A percentile compares a stretch with the other conserved stretches of the same genome.
Conservation (phyloP, 768 basidiomycete genomes). For the Aureoboletus auriporus region DNA sequence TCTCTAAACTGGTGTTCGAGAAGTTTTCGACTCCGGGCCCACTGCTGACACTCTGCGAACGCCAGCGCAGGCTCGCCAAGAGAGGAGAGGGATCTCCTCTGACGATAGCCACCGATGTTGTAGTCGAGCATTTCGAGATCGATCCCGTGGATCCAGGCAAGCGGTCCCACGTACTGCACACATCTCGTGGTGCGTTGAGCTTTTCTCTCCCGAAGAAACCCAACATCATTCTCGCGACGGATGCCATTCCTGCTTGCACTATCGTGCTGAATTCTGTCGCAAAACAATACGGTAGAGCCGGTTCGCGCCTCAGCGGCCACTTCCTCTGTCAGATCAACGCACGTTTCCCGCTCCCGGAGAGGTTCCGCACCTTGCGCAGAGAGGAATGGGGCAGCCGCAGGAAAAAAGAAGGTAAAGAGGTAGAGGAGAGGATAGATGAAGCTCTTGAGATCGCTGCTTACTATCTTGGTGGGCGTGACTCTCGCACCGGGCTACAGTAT, state of each 20-base stretch:
- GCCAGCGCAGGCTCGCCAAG: slow-evolving; percentile 10
- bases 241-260: slow-evolving; percentile 17
- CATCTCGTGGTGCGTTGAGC: slow-evolving; percentile 13
- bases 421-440: not conserved
- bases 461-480: slow-evolving; percentile 8
- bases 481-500: slow-evolving; percentile 2
- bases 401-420: not conserved
- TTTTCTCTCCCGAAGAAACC: slow-evolving; percentile 8
- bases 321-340: slow-evolving; percentile 9
- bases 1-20: slow-evolving; percentile 10
- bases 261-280: slow-evolving; percentile 14
- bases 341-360: slow-evolving; percentile 5
- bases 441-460: slow-evolving; percentile 1
- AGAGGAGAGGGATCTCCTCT: slow-evolving; percentile 10
- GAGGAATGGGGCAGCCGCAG: not conserved
- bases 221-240: slow-evolving; percentile 19
- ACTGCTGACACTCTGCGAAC: slow-evolving; percentile 9
- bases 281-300: slow-evolving; percentile 10
- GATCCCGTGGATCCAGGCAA: slow-evolving; percentile 5
- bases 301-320: slow-evolving; percentile 13
- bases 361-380: not conserved
- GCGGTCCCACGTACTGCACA: slow-evolving; percentile 8
- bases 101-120: slow-evolving; percentile 12
- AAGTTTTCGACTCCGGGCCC: slow-evolving; percentile 18
- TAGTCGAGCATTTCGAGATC: slow-evolving; percentile 9